phyloP scores from a whole-genome alignment of 1,284 basidiomycete species.

The Ganoderma lucidum region DNA sequence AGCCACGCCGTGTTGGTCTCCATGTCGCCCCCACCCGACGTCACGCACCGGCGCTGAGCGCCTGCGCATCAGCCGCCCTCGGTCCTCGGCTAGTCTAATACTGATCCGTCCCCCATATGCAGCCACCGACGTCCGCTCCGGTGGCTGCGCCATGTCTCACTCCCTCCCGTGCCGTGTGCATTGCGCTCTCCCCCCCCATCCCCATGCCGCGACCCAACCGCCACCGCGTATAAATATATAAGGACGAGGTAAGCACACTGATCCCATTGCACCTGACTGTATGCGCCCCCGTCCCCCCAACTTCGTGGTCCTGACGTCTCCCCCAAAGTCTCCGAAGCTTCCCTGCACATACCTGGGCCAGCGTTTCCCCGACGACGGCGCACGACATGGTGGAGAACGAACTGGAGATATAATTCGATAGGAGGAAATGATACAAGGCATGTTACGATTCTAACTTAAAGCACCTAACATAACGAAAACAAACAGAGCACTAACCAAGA shows the following conservation, averaged over 20 bases:
- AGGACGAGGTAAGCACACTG: background rate
- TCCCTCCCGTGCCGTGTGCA: background rate
- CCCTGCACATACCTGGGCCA: background rate
- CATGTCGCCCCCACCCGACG: conserved; percentile 3
- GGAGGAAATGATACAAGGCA: conserved; percentile 14
- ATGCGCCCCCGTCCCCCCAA: background rate
- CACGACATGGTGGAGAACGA: background rate
- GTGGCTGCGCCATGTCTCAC: background rate
- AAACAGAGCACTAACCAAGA: conserved; percentile 15
- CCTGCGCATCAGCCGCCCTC: conserved; percentile 20
- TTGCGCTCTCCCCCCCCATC: background rate
- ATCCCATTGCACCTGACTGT: background rate
- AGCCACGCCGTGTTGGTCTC: conserved; percentile 2
- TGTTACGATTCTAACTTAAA: conserved; percentile 16
- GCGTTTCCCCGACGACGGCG: background rate
- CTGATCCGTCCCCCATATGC: conserved; percentile 25
- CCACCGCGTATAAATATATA: background rate
- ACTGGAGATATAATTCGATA: conserved; percentile 1
- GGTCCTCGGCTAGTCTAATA: conserved; percentile 24
- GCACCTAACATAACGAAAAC: conserved; percentile 13
- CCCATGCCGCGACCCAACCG: background rate
- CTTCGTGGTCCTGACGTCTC: background rate
- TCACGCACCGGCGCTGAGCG: conserved; percentile 6
- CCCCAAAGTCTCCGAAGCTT: background rate
- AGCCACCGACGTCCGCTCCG: conserved; percentile 17